phyloP scores from a whole-genome alignment of 192 early-diverging fungal genomes.

The Coemansia sp. region DNA sequence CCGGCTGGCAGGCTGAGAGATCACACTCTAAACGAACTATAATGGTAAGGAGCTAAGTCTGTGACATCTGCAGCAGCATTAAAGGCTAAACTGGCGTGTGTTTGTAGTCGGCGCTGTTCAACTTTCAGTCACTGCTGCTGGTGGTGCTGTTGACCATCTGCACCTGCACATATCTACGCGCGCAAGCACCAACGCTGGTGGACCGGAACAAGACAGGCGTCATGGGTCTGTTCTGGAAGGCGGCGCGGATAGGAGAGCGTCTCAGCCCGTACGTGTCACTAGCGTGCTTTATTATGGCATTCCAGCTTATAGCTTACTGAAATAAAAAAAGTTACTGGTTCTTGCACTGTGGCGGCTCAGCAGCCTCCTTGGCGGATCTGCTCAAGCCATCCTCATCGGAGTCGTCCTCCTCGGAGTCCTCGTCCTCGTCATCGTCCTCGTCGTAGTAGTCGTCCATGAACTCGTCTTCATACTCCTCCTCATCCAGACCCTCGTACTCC shows the following conservation, averaged over 20 bases:
- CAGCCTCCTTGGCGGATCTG: conserved; percentile 50
- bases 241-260: conserved; percentile 90
- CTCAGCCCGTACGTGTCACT: conserved; percentile 93
- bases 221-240: conserved; percentile 92
- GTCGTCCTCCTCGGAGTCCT: conserved; percentile 43
- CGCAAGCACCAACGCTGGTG: conserved; percentile 81
- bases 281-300: conserved; percentile 83
- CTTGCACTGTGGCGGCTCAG: conserved; percentile 55
- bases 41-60: no score
- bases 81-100: neutral
- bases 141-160: conserved; percentile 92
- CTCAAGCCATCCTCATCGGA: conserved; percentile 41
- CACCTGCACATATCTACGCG: conserved; percentile 92
- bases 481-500: conserved; percentile 59
- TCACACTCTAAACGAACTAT: no score
- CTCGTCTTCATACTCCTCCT: conserved; percentile 42
- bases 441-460: conserved; percentile 49
- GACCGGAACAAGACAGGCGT: conserved; percentile 89
- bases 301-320: conserved; percentile 60
- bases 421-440: conserved; percentile 44
- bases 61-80: neutral
- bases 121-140: conserved; percentile 88
- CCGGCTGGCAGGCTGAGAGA: no score
- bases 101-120: conserved; percentile 89
- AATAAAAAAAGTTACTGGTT: conserved; percentile 36